Conservation (phyloP, 1,284 basidiomycete species). For the Amylostereum chailletii region DNA sequence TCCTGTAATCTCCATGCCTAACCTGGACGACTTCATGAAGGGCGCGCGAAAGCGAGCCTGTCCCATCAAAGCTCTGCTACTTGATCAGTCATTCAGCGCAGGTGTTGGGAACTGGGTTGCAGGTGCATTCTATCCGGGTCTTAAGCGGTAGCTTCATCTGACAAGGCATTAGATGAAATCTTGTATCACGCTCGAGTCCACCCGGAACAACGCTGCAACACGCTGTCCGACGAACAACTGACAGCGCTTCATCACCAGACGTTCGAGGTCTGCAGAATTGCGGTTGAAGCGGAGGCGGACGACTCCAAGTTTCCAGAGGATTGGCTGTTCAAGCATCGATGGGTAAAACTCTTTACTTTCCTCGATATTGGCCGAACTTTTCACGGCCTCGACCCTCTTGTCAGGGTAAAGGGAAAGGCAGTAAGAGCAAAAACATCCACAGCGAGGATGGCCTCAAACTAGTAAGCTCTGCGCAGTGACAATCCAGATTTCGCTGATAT, state of each 20-base stretch:
- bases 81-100: conserved; percentile 77
- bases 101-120: conserved; percentile 85
- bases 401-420: conserved; percentile 51
- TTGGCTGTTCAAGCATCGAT: conserved; percentile 69
- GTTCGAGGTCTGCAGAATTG: conserved; percentile 48
- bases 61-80: conserved; percentile 71
- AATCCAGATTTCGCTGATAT: neutral
- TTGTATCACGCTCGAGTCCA: conserved; percentile 74
- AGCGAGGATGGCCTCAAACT: conserved; percentile 34
- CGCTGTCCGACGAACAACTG: conserved; percentile 44
- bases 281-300: conserved; percentile 71
- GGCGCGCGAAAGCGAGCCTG: conserved; percentile 51
- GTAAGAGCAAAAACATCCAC: conserved; percentile 55
- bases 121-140: conserved; percentile 28
- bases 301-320: conserved; percentile 58
- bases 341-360: conserved; percentile 30
- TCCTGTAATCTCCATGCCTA: conserved; percentile 68
- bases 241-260: conserved; percentile 48
- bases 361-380: neutral
- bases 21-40: conserved; percentile 44
- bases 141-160: neutral
- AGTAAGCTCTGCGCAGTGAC: conserved; percentile 28
- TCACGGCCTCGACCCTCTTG: conserved; percentile 8
- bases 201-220: conserved; percentile 63
- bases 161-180: conserved; percentile 51